Base-by-base conservation (phyloP, 306 rosid genomes). In the Lupinus albus region DNA sequence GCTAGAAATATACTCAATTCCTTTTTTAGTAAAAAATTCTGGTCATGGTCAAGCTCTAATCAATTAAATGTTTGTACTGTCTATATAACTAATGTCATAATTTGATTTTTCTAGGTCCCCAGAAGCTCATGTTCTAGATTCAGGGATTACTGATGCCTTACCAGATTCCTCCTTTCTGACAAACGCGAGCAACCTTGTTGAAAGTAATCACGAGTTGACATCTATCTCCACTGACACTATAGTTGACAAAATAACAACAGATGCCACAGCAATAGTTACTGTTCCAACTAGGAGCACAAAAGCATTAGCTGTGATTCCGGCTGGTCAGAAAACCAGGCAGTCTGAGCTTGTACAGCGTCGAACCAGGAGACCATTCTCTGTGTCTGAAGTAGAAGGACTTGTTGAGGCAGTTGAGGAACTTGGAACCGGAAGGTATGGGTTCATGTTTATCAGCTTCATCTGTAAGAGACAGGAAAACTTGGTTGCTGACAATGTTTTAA, bases 361-460 rank as follows among this genome's bases (percentile, higher is more conserved):
- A 78, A 82, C 86, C 8, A 86, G 98, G 76, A 83, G 98, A 67
- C 98, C 98, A 4, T 92, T 92, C 73, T 84, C 98, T 67, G 98
- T 89, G 20, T 70, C 89, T 39, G 96, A 92, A 80, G 98, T 92
- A 30, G 96, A 92, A 84, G 92, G 95, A 36, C 83, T 92, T 68
- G 96, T 92, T 67, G 76, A 88, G 44, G 95, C 95, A 3, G 96
- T 92, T 47, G 98, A 89, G 83, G 96, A 92, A 47, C 88, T 92
- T n/a, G 98, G 98, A 76, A 92, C 96, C 7, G 98, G 98, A 81
- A 92, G 98, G 98, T 92, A 39, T 41, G 83, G n/a, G n/a, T n/a
- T n/a, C n/a, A 17, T 81, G 14, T 36, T 67, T 41, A 18, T 61
- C 47, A 18, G 55, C 63, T 53, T 71, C 54, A 30, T 41, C 20